phyloP scores from a whole-genome alignment of 2,329 filamentous ascomycete genomes.

The Corinectria fuckeliana region DNA sequence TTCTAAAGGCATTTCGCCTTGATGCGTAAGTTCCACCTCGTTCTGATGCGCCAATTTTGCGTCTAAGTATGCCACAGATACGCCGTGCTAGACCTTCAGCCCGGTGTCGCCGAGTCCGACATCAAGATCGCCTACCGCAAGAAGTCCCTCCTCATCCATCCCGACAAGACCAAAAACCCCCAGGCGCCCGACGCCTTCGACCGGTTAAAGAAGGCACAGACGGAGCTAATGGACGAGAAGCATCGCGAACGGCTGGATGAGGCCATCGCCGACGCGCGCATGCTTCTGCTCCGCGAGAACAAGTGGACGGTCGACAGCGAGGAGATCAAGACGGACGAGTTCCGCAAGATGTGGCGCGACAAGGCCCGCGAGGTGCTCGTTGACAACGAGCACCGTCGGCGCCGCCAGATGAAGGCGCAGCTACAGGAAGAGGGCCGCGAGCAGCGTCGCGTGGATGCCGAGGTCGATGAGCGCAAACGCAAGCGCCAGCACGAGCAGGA shows the following conservation, averaged over 20 bases:
- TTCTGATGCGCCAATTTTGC: background rate
- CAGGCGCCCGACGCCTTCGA: conserved; percentile 95
- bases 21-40: conserved; percentile 55
- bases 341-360: conserved; percentile 84
- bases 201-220: conserved; percentile 92
- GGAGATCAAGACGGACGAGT: conserved; percentile 84
- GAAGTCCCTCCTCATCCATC: conserved; percentile 98
- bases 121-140: conserved; percentile 95
- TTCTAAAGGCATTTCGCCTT: conserved; percentile 85
- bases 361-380: conserved; percentile 90
- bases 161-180: conserved; percentile 94
- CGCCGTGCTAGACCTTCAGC: conserved; percentile 92
- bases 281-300: conserved; percentile 91
- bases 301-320: conserved; percentile 90
- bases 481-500: conserved; percentile 93
- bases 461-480: conserved; percentile 78
- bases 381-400: conserved; percentile 86
- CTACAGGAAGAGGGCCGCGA: conserved; percentile 96
- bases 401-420: conserved; percentile 88
- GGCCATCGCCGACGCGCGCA: conserved; percentile 92
- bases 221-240: conserved; percentile 92
- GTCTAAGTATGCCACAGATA: conserved; percentile 63
- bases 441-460: conserved; percentile 84
- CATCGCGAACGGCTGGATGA: conserved; percentile 87
- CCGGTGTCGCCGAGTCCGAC: conserved; percentile 92